A percentile compares a stretch with the other conserved stretches of the same genome.
These are phyloP conservation scores for Kodamaea kaohsiungensis DNA, from an alignment of 805 yeast species.

Conservation along the genomic window DNA sequence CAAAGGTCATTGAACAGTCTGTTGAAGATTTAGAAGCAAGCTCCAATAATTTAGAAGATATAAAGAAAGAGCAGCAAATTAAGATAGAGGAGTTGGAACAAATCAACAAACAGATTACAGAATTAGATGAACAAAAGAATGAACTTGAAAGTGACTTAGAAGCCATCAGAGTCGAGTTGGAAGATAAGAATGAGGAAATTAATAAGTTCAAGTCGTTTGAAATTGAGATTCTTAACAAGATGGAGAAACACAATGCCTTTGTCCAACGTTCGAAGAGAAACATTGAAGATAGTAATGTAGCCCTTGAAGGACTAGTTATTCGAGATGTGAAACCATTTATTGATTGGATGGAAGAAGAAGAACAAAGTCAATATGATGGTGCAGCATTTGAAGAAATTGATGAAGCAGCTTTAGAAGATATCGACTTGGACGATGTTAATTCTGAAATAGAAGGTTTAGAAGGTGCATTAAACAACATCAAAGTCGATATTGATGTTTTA, in stretches of 20 bases:
- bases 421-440: constrained; percentile 52
- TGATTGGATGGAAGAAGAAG: constrained; percentile 50
- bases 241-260: constrained; percentile 54
- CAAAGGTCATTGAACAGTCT: constrained; percentile 47
- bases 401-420: constrained; percentile 49
- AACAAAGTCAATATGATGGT: constrained; percentile 34
- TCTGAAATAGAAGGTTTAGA: constrained; percentile 56
- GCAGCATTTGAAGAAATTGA: constrained; percentile 43
- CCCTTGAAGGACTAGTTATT: constrained; percentile 44
- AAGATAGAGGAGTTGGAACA: constrained; percentile 33
- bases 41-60: constrained; percentile 24
- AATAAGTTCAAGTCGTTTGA: constrained; percentile 63
- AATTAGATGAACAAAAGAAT: constrained; percentile 39
- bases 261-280: constrained; percentile 41
- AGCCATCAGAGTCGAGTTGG: constrained; percentile 23
- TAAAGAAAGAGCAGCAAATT: constrained; percentile 20
- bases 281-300: constrained; percentile 37
- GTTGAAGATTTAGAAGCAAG: constrained; percentile 44
- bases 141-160: constrained; percentile 44
- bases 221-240: constrained; percentile 62
- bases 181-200: constrained; percentile 45
- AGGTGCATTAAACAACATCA: constrained; percentile 52
- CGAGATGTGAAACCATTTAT: constrained; percentile 56
- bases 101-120: constrained; percentile 29
- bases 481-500: constrained; percentile 71